Base-by-base conservation (phyloP, 2,329 filamentous ascomycete genomes). In the Aspergillus hiratsukae region DNA sequence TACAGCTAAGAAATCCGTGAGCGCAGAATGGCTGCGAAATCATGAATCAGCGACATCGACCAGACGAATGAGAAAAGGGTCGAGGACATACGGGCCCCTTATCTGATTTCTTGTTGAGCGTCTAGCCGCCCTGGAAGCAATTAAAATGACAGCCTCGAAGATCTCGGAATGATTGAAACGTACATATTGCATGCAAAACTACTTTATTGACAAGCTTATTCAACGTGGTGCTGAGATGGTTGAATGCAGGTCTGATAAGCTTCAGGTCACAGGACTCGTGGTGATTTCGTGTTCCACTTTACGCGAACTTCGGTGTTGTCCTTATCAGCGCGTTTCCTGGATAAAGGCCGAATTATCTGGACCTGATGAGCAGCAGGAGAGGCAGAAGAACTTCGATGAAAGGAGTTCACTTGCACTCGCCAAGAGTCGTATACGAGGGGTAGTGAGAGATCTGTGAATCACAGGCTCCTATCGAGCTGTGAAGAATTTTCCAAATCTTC, bases 1-100 rank as follows among this genome's bases (percentile, higher is more conserved):
- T 74, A 84, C 83, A 50, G 85, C 85, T 53, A 88, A 75, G 64
- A 87, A 88, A 66, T 88, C 85, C 6, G 86, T 88, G 66, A 88
- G 74, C 11, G 86, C 86, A 57, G 85, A 87, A 62, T 85, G 85
- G 29, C 80, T 81, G 56, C 8, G 25, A 43, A 19, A 48, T 43
- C 19, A 51, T 69, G 51, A 69, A 62, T 61, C 45, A 52, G 52
- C 48, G 25, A 49, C 21, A 28, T 27, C 23, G 29, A 8, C 48
- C 5, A 54, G 19, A 25, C 50, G 17, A 25, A 27, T 50, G 28
- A 11, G 54, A 27, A 31, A 29, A 48, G 25, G 31, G n/a, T 17
- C 14, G 52, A 56, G 51, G 46, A 73, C 77, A 65, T 72, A 80
- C 72, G 84, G 84, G 59, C 72, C 72, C 52, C 72, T 64, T 45